Evolutionary conservation across 2,329 filamentous ascomycete species (phyloP).

Genomic region (Aaosphaeria arxii): DNA sequence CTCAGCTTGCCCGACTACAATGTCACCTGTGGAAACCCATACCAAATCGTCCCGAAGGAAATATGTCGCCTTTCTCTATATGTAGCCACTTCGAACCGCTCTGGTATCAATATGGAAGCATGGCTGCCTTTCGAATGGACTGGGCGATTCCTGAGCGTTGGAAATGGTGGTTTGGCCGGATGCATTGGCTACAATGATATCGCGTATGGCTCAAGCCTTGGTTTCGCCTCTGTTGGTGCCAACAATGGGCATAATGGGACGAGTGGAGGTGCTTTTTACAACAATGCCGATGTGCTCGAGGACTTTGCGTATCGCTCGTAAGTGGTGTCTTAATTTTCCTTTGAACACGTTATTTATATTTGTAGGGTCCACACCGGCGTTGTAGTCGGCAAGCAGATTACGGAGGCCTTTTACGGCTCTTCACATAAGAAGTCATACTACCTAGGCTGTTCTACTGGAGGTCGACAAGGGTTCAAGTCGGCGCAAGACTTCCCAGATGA

Average conservation of each 20-base stretch:
- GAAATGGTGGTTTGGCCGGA: conserved; percentile 42
- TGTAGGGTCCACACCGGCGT: not conserved
- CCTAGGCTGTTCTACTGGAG: conserved; percentile 36
- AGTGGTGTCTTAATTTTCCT: conserved; percentile 2
- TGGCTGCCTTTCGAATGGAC: conserved; percentile 43
- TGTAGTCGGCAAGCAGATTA: conserved; percentile 15
- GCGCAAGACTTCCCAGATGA: conserved; percentile 18
- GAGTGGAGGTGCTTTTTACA: conserved; percentile 46
- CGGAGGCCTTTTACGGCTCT: conserved; percentile 39
- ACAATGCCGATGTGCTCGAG: conserved; percentile 44
- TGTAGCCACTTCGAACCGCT: conserved; percentile 37
- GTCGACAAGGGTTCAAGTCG: conserved; percentile 19
- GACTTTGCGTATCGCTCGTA: conserved; percentile 49
- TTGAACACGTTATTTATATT: too few relatives aligned
- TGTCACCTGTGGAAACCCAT: not conserved
- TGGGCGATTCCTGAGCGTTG: conserved; percentile 31
- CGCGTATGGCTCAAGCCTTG: conserved; percentile 36
- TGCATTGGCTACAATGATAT: conserved; percentile 40
- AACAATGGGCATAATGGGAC: conserved; percentile 46
- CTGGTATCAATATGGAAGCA: conserved; percentile 43
- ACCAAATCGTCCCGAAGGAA: conserved; percentile 25
- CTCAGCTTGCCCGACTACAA: not conserved
- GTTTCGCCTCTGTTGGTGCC: conserved; percentile 40
- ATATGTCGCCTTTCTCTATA: conserved; percentile 41
- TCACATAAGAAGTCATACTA: conserved; percentile 41